Percentiles rank a stretch among this genome's conserved stretches.
Evolutionary conservation across 1,284 basidiomycete species (phyloP).

Genomic region (Fomitopsis palustris): DNA sequence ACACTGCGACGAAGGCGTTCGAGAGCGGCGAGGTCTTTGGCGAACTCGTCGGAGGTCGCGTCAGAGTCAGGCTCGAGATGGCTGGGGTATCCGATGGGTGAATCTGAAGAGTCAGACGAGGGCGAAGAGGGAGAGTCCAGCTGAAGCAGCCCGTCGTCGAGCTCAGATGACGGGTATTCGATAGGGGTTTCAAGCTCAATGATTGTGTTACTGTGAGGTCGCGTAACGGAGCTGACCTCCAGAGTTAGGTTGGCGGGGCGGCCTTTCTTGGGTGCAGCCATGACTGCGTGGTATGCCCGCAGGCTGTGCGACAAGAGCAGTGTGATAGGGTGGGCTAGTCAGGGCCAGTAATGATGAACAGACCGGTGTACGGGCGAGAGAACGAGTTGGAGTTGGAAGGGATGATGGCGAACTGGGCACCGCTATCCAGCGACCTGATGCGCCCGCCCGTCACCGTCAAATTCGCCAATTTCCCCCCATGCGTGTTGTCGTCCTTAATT

Average conservation of each 20-base stretch:
- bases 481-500: not conserved
- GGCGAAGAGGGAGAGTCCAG: slow-evolving; percentile 28
- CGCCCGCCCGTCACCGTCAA: not conserved
- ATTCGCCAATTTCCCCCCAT: not conserved
- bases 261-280: slow-evolving; percentile 26
- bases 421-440: not conserved
- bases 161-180: slow-evolving; percentile 18
- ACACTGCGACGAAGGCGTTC: slow-evolving; percentile 66
- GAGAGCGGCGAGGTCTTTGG: slow-evolving; percentile 61
- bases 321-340: not conserved
- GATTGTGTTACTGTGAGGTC: slow-evolving; percentile 29
- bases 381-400: not conserved
- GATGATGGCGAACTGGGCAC: not conserved
- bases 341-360: slow-evolving; percentile 1
- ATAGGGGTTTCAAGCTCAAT: slow-evolving; percentile 35
- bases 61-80: slow-evolving; percentile 28
- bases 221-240: slow-evolving; percentile 23
- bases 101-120: slow-evolving; percentile 31
- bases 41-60: slow-evolving; percentile 46
- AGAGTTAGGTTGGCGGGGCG: slow-evolving; percentile 37
- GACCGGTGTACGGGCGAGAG: not conserved
- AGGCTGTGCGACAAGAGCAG: not conserved
- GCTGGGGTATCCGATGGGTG: slow-evolving; percentile 22
- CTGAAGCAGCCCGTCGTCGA: slow-evolving; percentile 22
- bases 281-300: slow-evolving; percentile 7